phyloP scores from a whole-genome alignment of 805 yeast genomes.

The Yamadazyma olivae region DNA sequence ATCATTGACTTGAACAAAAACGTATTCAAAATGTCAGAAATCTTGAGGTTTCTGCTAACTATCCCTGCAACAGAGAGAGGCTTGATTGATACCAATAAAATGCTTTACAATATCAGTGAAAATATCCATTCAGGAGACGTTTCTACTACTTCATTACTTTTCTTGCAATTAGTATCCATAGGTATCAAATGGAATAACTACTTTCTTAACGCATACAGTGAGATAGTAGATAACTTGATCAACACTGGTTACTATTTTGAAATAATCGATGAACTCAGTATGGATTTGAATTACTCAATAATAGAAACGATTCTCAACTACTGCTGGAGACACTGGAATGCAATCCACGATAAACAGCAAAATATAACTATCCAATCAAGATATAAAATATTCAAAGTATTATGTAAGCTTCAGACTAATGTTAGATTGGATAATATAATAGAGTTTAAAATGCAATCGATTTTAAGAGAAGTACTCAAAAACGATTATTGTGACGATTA shows the following conservation, averaged over 20 bases:
- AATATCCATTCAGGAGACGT: no score
- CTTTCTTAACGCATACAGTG: conserved; percentile 35
- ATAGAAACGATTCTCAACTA: conserved; percentile 43
- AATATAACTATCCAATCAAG: conserved; percentile 23
- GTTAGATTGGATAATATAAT: conserved; percentile 9
- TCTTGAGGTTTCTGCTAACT: conserved; percentile 3
- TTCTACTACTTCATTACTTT: no score
- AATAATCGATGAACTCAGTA: conserved; percentile 18
- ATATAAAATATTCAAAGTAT: conserved; percentile 25
- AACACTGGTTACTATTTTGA: conserved; percentile 35
- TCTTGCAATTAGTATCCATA: conserved; percentile 13
- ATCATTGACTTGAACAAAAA: conserved; percentile 1
- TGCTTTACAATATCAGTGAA: no score
- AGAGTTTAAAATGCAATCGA: conserved; percentile 13
- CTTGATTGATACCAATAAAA: no score
- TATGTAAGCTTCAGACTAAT: conserved; percentile 36
- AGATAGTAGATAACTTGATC: conserved; percentile 36
- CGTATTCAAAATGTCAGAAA: conserved; percentile 8
- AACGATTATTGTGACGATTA: conserved; percentile 26
- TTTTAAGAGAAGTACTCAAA: conserved; percentile 14
- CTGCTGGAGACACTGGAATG: conserved; percentile 28
- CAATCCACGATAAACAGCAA: not conserved
- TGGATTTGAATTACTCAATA: no score
- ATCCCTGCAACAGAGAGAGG: conserved; percentile 9
- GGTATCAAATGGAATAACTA: conserved; percentile 25